Evolutionary conservation across 179 eudicot genomes (phyloP), one percentile per base, ranked within the genome.

Genomic region (Beta corolliflora): DNA sequence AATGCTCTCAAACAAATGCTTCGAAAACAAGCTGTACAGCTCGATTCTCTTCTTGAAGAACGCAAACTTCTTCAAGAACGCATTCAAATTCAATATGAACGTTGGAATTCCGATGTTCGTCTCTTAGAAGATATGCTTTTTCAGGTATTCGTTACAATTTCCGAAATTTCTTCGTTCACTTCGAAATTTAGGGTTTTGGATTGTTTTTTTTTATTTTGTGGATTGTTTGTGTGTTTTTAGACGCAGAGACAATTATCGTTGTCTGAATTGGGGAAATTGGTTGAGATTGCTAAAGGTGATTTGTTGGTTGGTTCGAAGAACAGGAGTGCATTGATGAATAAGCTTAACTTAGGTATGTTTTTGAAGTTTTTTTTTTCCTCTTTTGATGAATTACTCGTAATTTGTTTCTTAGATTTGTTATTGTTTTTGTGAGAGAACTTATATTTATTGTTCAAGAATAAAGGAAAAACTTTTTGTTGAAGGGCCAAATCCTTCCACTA

Each of bases 261-360:
- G 48, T 54, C 80, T 46, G 88, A 84, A 73, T 76, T 87, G 87
- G 80, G 65, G 71, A 82, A 76, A 19, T 67, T 60, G 75, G 75
- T 87, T 65, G 89, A 87, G n/a, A 73, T 82, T 23, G 67, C 80
- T 0, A 91, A 89, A 80, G 71, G 83, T 41, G 87, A 84, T 14
- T 70, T 86, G 45, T 1, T 89, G 41, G 11, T 77, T 56, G 86
- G 89, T 84, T 83, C 84, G 66, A 86, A 83, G 86, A 69, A 84
- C 44, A 81, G 80, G 52, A 87, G 85, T n/a, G 83, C 89, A 48
- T 75, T 82, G 74, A 18, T 65, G 71, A 78, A 56, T 78, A 88
- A 88, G 78, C 86, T 21, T 60, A 88, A 89, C 82, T 85, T 85
- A 64, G 97, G 97, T 92, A 85, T 58, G 3, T 36, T 36, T 36